These are phyloP conservation scores for Lodderomyces parapsilosis DNA, from an alignment of 1,139 yeast genomes.

Conservation along the genomic window DNA sequence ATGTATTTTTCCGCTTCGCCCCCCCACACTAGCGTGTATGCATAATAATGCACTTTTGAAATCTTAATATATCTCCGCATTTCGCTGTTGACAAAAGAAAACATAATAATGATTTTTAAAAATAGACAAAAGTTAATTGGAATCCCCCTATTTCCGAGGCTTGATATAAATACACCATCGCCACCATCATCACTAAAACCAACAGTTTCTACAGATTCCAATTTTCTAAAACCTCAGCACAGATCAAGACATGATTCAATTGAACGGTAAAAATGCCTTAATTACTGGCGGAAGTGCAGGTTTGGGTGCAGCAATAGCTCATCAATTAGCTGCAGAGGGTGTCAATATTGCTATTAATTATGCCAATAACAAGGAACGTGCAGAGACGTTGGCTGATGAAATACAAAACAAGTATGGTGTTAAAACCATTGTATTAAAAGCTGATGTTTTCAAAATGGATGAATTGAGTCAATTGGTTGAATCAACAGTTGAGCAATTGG, in stretches of 20 bases:
- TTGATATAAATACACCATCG: no score
- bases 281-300: conserved; percentile 24
- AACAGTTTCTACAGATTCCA: no score
- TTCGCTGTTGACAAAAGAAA: no score
- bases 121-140: no score
- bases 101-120: no score
- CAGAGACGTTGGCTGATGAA: conserved; percentile 21
- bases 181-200: no score
- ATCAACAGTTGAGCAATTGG: conserved; percentile 33
- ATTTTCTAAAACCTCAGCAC: no score
- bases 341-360: conserved; percentile 22
- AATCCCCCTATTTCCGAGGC: no score
- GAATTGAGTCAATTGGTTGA: conserved; percentile 33
- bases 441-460: conserved; percentile 40
- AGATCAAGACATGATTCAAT: conserved; percentile 17
- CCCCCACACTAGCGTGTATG: no score
- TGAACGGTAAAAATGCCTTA: conserved; percentile 18
- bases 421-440: conserved; percentile 32
- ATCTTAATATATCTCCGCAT: no score
- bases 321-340: conserved; percentile 19
- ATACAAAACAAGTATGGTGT: conserved; percentile 17
- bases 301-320: conserved; percentile 18
- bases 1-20: no score
- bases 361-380: conserved; percentile 21
- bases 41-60: no score